These are phyloP conservation scores for Incumbomyces lentus DNA, from an alignment of 2,329 filamentous ascomycete species.

Conservation along the genomic window DNA sequence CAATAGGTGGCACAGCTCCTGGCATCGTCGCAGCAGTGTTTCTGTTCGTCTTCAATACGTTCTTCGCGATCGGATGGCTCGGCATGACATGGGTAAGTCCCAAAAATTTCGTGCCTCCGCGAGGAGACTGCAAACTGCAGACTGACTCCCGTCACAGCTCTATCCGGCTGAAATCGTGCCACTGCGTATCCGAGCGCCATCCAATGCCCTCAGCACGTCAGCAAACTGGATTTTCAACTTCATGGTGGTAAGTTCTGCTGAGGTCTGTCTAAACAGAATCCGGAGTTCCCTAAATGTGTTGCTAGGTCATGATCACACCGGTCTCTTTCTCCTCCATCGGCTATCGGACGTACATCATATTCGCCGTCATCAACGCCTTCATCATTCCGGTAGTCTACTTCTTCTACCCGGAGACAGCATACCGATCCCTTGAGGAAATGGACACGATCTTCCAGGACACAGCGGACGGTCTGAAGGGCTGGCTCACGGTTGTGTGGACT, in stretches of 20 bases:
- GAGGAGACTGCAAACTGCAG: neutral
- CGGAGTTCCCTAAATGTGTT: conserved; percentile 37
- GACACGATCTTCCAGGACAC: conserved; percentile 55
- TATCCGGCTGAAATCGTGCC: conserved; percentile 43
- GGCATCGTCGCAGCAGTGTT: conserved; percentile 41
- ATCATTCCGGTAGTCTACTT: conserved; percentile 49
- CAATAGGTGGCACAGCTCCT: conserved; percentile 26
- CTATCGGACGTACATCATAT: conserved; percentile 69
- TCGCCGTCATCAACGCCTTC: conserved; percentile 55
- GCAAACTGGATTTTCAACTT: conserved; percentile 32
- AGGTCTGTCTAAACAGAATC: conserved; percentile 26
- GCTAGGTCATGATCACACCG: conserved; percentile 63
- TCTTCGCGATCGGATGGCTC: conserved; percentile 38
- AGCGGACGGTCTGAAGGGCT: conserved; percentile 24
- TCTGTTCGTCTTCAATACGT: conserved; percentile 53
- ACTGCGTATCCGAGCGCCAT: conserved; percentile 39
- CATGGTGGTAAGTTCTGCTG: no score
- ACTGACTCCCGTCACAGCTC: conserved; percentile 10
- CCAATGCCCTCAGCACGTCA: conserved; percentile 39
- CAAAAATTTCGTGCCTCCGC: no score
- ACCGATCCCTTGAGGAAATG: conserved; percentile 56
- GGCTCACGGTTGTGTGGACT: conserved; percentile 40
- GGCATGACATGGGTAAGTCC: conserved; percentile 32
- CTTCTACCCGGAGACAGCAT: conserved; percentile 52
- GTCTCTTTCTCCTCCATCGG: conserved; percentile 64